Conservation (phyloP, 345 rosid species). For the Salix udensis region DNA sequence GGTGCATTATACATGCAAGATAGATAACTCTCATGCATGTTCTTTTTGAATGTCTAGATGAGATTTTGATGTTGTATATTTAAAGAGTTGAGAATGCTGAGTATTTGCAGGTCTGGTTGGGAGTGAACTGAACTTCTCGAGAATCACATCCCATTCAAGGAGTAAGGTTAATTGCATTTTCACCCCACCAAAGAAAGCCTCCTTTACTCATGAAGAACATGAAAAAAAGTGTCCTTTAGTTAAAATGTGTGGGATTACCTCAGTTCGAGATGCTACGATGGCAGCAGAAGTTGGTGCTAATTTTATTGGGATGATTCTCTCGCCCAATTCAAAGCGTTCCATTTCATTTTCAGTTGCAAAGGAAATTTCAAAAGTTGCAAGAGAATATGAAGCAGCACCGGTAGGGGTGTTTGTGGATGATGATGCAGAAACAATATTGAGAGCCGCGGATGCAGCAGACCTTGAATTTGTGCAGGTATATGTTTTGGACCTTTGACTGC, state of each 20-base stretch:
- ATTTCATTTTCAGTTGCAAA: slow-evolving; percentile 64
- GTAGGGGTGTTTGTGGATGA: slow-evolving; percentile 93
- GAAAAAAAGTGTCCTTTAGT: slow-evolving; percentile 45
- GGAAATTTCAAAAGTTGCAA: slow-evolving; percentile 79
- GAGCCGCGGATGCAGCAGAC: slow-evolving; percentile 61
- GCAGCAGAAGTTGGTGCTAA: slow-evolving; percentile 91
- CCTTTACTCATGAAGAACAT: slow-evolving; percentile 16
- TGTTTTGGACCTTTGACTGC: slow-evolving; percentile 7
- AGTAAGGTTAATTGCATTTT: not conserved
- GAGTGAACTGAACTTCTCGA: not conserved
- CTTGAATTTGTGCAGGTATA: slow-evolving; percentile 76
- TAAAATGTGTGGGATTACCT: slow-evolving; percentile 86
- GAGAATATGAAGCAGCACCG: slow-evolving; percentile 62
- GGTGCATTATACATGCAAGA: not conserved
- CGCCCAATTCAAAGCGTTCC: slow-evolving; percentile 83
- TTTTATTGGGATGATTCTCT: slow-evolving; percentile 81
- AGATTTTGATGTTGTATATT: not conserved
- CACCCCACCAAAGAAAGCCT: slow-evolving; percentile 19
- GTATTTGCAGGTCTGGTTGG: not conserved
- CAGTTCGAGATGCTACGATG: slow-evolving; percentile 67
- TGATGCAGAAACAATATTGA: slow-evolving; percentile 52
- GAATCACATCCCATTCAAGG: slow-evolving; percentile 1
- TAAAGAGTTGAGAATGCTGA: not conserved
- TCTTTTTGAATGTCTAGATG: not conserved
- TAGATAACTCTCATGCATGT: not conserved